phyloP scores from a whole-genome alignment of 1,284 basidiomycete species.

The Anthracocystis panici-leucophaei region DNA sequence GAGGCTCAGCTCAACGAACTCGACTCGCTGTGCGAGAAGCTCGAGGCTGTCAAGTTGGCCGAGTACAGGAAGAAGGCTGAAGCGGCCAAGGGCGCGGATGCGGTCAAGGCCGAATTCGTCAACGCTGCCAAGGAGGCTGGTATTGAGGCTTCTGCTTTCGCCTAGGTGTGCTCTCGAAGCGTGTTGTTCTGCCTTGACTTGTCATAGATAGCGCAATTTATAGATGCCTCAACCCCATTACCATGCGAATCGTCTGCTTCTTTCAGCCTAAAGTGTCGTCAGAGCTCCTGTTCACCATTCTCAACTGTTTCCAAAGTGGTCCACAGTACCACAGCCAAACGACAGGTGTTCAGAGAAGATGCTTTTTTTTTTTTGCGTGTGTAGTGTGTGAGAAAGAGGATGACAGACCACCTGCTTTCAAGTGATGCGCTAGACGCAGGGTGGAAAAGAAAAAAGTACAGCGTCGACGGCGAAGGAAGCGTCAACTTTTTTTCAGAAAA shows the following conservation, averaged over 20 bases:
- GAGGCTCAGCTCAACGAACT: conserved; percentile 74
- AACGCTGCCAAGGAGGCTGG: conserved; percentile 71
- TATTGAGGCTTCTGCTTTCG: conserved; percentile 61
- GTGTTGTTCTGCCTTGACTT: neutral
- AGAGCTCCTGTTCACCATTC: neutral
- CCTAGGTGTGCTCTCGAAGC: conserved; percentile 11
- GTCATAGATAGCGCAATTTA: conserved; percentile 10
- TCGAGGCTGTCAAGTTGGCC: conserved; percentile 73
- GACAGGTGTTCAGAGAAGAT: conserved; percentile 26
- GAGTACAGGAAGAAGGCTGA: conserved; percentile 73
- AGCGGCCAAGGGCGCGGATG: conserved; percentile 61
- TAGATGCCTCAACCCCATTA: conserved; percentile 9
- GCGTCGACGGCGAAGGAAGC: conserved; percentile 12
- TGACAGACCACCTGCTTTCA: conserved; percentile 13
- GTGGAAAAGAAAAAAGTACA: conserved; percentile 36
- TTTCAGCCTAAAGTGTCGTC: neutral
- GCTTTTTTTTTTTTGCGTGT: conserved; percentile 42
- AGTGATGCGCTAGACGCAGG: conserved; percentile 16
- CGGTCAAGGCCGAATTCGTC: conserved; percentile 71
- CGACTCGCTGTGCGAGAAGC: conserved; percentile 72
- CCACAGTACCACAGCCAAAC: neutral
- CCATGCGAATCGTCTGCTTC: too few species aligned
- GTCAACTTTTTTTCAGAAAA: conserved; percentile 36
- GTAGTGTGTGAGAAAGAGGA: conserved; percentile 21
- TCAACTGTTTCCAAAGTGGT: neutral